Evolutionary conservation across 106 monocot species (phyloP).

Genomic region (Posidonia australis): DNA sequence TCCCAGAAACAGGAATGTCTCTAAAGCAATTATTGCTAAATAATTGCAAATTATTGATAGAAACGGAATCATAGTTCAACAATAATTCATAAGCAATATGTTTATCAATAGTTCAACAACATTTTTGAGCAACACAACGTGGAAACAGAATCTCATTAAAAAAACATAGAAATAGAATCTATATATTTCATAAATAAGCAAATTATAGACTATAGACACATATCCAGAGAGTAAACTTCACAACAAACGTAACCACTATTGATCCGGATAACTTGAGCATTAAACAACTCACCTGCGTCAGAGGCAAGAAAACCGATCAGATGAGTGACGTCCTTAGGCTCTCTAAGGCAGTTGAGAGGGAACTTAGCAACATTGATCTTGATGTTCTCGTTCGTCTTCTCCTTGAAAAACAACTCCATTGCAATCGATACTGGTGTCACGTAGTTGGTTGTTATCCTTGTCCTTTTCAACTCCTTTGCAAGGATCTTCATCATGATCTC

Average conservation of each 20-base stretch:
- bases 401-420: constrained; percentile 18
- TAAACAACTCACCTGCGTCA: constrained; percentile 13
- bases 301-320: constrained; percentile 8
- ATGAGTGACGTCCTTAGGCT: constrained; percentile 11
- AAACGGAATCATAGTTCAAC: too few species aligned
- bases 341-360: constrained; percentile 17
- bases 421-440: constrained; percentile 30
- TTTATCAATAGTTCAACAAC: too few species aligned
- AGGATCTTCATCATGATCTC: constrained; percentile 32
- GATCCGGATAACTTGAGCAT: constrained; percentile 17
- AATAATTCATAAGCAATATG: too few species aligned
- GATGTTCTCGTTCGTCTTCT: constrained; percentile 8
- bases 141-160: too few species aligned
- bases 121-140: too few species aligned
- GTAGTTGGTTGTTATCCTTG: constrained; percentile 21
- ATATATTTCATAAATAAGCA: too few species aligned
- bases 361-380: background rate
- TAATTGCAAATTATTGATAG: too few species aligned
- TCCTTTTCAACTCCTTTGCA: constrained; percentile 25
- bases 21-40: too few species aligned
- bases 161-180: too few species aligned
- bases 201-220: too few species aligned
- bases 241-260: constrained; percentile 16
- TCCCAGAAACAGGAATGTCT: too few species aligned
- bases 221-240: too few species aligned